Base-by-base conservation (phyloP, 2,329 filamentous ascomycete species). In the Pseudogymnoascus sp. region DNA sequence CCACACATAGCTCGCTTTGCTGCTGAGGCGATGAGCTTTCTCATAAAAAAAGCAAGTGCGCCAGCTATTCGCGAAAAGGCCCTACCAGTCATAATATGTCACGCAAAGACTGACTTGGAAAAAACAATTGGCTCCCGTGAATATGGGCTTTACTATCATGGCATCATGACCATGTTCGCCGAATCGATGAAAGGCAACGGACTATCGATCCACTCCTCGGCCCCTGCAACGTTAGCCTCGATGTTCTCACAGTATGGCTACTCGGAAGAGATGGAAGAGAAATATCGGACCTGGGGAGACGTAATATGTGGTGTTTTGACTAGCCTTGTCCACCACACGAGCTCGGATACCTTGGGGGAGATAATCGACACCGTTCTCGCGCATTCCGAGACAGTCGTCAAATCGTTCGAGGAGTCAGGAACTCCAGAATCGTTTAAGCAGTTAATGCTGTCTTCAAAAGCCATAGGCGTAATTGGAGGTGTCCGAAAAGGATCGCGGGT, bases 1-100 rank as follows among this genome's bases (percentile, higher is more conserved):
- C 82, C 85, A 13, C 92, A 96, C 72, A 90, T 96, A 65, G 87
- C 90, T 21, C 84, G 92, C 59, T 99, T 97, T 73, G 89, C 92
- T 10, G 94, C 94, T 23, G 94, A 99, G 74, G 90, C 94, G 2
- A 81, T 99, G 76, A 96, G 92, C 65, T 99, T 97, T 69, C 77
- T 99, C 18, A 80, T 99, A 18, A 88, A 90, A 69, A 97, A 96
- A 74, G 88, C 92, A 5, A 92, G 88, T 2, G 81, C 87, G 13
- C 81, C 85, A 2, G 89, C 90, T 60, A 83, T 89, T 64, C 85
- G 90, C 65, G 88, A 92, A 65, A 82, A 78, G 23, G 83, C 90
- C 0, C 77, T 99, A 34, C 77, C 82, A 10, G 74, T 79, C 10
- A 84, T 96, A n/a, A 75, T 95, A 2, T 76, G 80, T 10, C 86